Evolutionary conservation across 345 rosid genomes (phyloP).

Genomic region (Xanthoceras sorbifolium): DNA sequence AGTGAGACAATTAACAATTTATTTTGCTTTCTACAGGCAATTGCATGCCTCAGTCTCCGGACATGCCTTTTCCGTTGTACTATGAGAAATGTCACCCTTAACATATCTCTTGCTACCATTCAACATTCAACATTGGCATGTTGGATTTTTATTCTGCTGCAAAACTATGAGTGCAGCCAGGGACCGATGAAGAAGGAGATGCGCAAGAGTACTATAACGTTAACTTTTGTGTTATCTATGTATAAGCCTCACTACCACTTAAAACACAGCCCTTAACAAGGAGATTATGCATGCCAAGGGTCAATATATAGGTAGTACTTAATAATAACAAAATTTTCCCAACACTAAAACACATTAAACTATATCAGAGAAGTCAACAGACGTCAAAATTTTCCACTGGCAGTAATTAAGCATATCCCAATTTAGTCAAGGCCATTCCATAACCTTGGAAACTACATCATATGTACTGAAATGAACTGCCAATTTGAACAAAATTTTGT

Average conservation of each 20-base stretch:
- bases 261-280: not conserved
- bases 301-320: not conserved
- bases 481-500: not conserved
- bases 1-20: not conserved
- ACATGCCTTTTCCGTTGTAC: not conserved
- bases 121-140: not conserved
- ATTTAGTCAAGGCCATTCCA: not conserved
- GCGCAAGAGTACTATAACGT: no score
- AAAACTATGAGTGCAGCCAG: no score
- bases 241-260: not conserved
- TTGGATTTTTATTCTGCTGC: not conserved
- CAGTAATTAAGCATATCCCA: not conserved
- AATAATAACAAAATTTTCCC: not conserved
- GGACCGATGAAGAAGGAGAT: no score
- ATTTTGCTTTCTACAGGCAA: not conserved
- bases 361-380: not conserved
- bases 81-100: not conserved
- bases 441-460: not conserved
- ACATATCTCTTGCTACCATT: not conserved
- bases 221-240: no score
- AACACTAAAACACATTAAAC: not conserved
- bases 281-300: not conserved
- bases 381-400: not conserved
- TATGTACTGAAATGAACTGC: not conserved
- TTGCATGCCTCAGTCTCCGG: not conserved